Evolutionary conservation across 169 alveolate species (phyloP).

Genomic region (Plasmodium inui): DNA sequence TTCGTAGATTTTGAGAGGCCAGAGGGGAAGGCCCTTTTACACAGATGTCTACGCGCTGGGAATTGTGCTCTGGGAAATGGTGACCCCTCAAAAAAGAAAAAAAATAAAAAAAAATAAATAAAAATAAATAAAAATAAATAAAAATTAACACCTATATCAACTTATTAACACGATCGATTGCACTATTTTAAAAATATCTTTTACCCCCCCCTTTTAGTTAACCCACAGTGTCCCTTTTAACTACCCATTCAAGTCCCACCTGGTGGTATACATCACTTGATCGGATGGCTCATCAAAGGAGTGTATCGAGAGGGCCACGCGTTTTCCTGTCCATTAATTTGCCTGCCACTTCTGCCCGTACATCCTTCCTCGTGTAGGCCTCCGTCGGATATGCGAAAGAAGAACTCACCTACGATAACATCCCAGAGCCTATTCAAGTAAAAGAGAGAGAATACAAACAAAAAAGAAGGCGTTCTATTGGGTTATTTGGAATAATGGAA

Average conservation of each 20-base stretch:
- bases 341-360: not conserved
- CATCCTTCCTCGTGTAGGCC: constrained; percentile 6
- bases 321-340: not conserved
- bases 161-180: not conserved
- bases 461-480: not conserved
- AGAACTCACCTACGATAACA: constrained; percentile 27
- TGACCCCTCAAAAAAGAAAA: not conserved
- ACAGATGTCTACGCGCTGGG: constrained; percentile 64
- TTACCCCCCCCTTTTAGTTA: constrained; percentile 21
- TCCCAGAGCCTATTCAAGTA: constrained; percentile 58
- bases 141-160: not conserved
- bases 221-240: constrained; percentile 52
- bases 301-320: not conserved
- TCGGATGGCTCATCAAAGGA: not conserved
- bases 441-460: not conserved
- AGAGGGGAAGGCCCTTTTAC: constrained; percentile 4
- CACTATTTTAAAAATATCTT: not conserved
- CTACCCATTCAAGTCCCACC: constrained; percentile 51
- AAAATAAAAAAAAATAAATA: not conserved
- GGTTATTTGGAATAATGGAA: not conserved
- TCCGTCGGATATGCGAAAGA: constrained; percentile 73
- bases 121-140: not conserved
- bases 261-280: constrained; percentile 25
- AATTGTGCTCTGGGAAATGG: constrained; percentile 70
- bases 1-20: constrained; percentile 35